Evolutionary conservation across 495 filamentous ascomycete genomes (phyloP), one percentile per base, ranked within the genome.

Genomic region (Aspergillus kassunensis): DNA sequence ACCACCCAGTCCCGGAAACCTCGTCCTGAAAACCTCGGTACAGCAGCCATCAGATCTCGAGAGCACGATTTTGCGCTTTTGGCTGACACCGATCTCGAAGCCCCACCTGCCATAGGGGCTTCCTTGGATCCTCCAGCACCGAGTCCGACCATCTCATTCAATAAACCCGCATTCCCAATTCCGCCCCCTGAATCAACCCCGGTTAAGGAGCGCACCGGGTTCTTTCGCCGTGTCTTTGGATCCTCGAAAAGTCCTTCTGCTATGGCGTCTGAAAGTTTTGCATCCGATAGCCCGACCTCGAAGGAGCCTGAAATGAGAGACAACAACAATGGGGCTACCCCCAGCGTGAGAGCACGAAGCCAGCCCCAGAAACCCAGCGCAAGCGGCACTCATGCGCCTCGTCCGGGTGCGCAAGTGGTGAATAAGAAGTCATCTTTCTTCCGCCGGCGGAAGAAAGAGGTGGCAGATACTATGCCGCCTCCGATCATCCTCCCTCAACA

Each of bases 391-490:
- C 60, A 62, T 15, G 62, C 68, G n/a, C 31, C 51, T 11, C 79
- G 78, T 19, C 77, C 73, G 66, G 57, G 53, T n/a, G 72, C 70
- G 24, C 80, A 80, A 20, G 73, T 77, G 2, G 80, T 97, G 47
- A 87, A 84, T 49, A 96, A 98, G 72, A 97, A 96, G 66, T 80
- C 86, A 4, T 95, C 91, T 1, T 97, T 98, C 75, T 97, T 98
- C 69, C 79, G 93, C 58, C 79, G 92, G 56, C 80, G 93, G 56
- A 98, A 98, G 79, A 90, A 88, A 70, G 96, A 91, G 3, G 65
- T 86, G 47, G 83, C 71, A 48, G 86, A 80, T 62, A 76, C 63
- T 52, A 63, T 65, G 25, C 76, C 72, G 24, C 70, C 71, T 20
- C 81, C 81, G 6, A 71, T 79, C 21, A 58, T 78, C 33, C 70